Conservation (phyloP, 2,329 filamentous ascomycete species). For the Fusarium citri region DNA sequence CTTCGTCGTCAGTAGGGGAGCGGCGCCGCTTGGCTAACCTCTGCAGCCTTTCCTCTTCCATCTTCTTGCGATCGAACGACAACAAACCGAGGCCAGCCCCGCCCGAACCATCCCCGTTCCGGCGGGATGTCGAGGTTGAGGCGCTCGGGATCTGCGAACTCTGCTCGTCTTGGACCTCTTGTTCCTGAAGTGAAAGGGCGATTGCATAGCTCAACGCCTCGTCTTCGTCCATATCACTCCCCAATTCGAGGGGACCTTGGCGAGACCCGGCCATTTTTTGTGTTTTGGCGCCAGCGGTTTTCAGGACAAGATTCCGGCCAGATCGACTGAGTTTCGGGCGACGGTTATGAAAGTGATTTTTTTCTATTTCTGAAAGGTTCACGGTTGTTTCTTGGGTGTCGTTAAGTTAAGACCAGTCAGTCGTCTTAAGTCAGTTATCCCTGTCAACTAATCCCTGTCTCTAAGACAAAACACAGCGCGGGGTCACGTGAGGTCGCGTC, state of each 20-base stretch:
- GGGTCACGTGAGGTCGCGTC: slow-evolving; percentile 46
- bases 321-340: slow-evolving; percentile 39
- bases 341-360: slow-evolving; percentile 37
- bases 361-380: slow-evolving; percentile 24
- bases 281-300: slow-evolving; percentile 21
- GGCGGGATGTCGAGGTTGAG: slow-evolving; percentile 27
- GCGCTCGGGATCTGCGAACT: slow-evolving; percentile 36
- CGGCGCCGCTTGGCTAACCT: slow-evolving; percentile 69
- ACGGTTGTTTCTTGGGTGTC: slow-evolving; percentile 17
- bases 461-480: slow-evolving; percentile 32
- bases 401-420: slow-evolving; percentile 24
- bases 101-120: slow-evolving; percentile 34
- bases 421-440: slow-evolving; percentile 26
- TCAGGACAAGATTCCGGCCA: slow-evolving; percentile 13
- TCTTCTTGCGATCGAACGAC: slow-evolving; percentile 78
- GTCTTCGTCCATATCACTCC: slow-evolving; percentile 61
- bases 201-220: slow-evolving; percentile 71
- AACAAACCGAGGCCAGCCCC: slow-evolving; percentile 54
- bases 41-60: slow-evolving; percentile 86
- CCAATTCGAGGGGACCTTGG: slow-evolving; percentile 44
- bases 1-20: slow-evolving; percentile 42
- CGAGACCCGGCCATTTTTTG: slow-evolving; percentile 37
- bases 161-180: slow-evolving; percentile 28
- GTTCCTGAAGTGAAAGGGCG: slow-evolving; percentile 63
- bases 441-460: slow-evolving; percentile 29